Evolutionary conservation across 2,329 filamentous ascomycete genomes (phyloP), one percentile per base, ranked within the genome.

Genomic region (Rutstroemia sp.): DNA sequence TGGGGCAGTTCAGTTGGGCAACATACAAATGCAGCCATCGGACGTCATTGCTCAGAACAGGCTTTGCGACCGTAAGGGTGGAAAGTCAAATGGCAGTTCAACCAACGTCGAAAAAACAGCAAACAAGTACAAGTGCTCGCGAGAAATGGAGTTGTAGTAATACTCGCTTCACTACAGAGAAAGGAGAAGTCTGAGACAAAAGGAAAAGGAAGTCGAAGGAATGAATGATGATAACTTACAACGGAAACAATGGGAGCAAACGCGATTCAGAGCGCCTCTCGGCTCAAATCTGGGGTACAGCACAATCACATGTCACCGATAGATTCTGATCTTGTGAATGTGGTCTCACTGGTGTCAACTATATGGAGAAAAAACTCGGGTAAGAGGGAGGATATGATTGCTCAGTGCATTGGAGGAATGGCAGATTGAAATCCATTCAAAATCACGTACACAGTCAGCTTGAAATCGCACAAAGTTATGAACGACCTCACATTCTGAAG

Each of bases 21-120:
- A 60, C 61, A 51, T 66, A 70, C 68, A 60, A 70, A 67, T 52
- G 67, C 68, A 61, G 68, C 67, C 68, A 70, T 70, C 60, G 44
- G 63, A 66, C 67, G 67, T 68, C 67, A 68, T 68, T 64, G 59
- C 63, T 61, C 19, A 42, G 34, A 59, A 45, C 57, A 57, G 56
- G 59, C 53, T 55, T 58, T 57, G 34, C 46, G 38, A 58, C 42
- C 44, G 21, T 49, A n/a, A 30, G 16, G 38, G 19, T 19, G 45
- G 9, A 30, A 19, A 50, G 34, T 30, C 44, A 23, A 42, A 42
- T 12, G 9, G 39, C 39, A n/a, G 27, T 30, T 30, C 27, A 30
- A 30, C 27, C 27, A 30, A 30, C 27, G 27, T 12, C 8, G 8
- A 8, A 30, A 30, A 41, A 41, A 8, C 17, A 41, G 39, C 39